Percentiles rank a stretch among this genome's conserved stretches.
Conservation (phyloP, 148 eudicot genomes). For the Camellia granthamiana region DNA sequence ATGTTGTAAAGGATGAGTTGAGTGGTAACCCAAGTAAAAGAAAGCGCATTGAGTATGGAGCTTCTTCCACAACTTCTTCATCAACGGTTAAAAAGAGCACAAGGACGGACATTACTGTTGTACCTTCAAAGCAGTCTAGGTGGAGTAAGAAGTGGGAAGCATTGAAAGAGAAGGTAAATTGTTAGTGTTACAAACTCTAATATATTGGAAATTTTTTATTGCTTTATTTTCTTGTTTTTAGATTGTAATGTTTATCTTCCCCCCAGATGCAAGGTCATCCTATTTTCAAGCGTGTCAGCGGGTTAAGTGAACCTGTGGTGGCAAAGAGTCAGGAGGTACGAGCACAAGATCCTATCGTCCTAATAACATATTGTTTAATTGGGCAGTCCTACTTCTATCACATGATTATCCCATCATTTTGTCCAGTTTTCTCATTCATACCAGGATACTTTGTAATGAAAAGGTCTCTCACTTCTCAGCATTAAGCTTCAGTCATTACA, state of each 20-base stretch:
- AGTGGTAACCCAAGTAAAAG: slow-evolving; percentile 64
- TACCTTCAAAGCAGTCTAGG: slow-evolving; percentile 65
- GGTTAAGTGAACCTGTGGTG: slow-evolving; percentile 80
- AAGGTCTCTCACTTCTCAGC: neutral
- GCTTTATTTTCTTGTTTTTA: slow-evolving; percentile 4
- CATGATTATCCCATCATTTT: neutral
- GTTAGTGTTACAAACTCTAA: neutral
- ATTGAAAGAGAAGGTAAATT: slow-evolving; percentile 51
- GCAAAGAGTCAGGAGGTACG: slow-evolving; percentile 86
- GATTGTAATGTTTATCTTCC: slow-evolving; percentile 17
- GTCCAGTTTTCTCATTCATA: neutral
- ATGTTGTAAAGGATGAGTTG: slow-evolving; percentile 81
- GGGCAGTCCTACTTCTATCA: neutral
- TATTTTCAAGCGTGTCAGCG: slow-evolving; percentile 64
- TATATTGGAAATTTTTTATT: neutral
- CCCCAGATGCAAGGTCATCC: slow-evolving; percentile 72
- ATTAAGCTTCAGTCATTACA: neutral
- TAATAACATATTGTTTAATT: neutral
- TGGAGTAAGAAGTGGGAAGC: slow-evolving; percentile 86
- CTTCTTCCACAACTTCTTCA: slow-evolving; percentile 35
- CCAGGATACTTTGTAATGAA: neutral
- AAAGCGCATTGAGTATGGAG: slow-evolving; percentile 51
- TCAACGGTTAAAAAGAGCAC: slow-evolving; percentile 58
- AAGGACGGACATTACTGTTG: slow-evolving; percentile 70
- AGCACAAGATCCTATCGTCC: neutral